Evolutionary conservation across 495 filamentous ascomycete species (phyloP).

Genomic region (Talaromyces borbonicus): DNA sequence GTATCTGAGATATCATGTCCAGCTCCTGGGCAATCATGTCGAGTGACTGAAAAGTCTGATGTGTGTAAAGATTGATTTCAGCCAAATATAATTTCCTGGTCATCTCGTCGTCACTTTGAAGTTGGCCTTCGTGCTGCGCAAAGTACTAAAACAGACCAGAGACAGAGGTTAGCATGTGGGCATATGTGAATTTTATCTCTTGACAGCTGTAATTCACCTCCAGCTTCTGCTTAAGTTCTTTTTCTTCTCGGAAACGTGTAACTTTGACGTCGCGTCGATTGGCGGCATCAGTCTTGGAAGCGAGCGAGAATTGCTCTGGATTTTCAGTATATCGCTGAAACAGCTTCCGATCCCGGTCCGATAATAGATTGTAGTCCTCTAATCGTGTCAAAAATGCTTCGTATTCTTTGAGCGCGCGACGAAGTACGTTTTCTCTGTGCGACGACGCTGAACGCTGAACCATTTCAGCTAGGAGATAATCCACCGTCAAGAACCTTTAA

Average conservation of each 20-base stretch:
- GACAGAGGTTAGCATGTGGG: too few species aligned
- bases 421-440: slow-evolving; percentile 55
- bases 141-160: too few species aligned
- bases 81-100: slow-evolving; percentile 70
- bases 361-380: slow-evolving; percentile 69
- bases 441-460: slow-evolving; percentile 42
- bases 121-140: slow-evolving; percentile 45
- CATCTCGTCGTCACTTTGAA: slow-evolving; percentile 66
- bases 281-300: slow-evolving; percentile 58
- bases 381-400: slow-evolving; percentile 67
- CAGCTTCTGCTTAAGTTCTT: slow-evolving; percentile 73
- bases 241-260: slow-evolving; percentile 72
- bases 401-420: slow-evolving; percentile 53
- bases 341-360: slow-evolving; percentile 54
- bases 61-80: slow-evolving; percentile 57
- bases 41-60: slow-evolving; percentile 75
- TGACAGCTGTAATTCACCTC: slow-evolving; percentile 40
- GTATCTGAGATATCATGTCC: slow-evolving; percentile 67
- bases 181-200: slow-evolving; percentile 1
- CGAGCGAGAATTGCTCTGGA: slow-evolving; percentile 57
- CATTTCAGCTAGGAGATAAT: slow-evolving; percentile 61
- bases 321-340: slow-evolving; percentile 60
- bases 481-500: slow-evolving; percentile 55
- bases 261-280: slow-evolving; percentile 76
- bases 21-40: slow-evolving; percentile 78